Percentiles rank a stretch among this genome's conserved stretches.
phyloP scores from a whole-genome alignment of 1,284 basidiomycete species.

The Tilletia caries region DNA sequence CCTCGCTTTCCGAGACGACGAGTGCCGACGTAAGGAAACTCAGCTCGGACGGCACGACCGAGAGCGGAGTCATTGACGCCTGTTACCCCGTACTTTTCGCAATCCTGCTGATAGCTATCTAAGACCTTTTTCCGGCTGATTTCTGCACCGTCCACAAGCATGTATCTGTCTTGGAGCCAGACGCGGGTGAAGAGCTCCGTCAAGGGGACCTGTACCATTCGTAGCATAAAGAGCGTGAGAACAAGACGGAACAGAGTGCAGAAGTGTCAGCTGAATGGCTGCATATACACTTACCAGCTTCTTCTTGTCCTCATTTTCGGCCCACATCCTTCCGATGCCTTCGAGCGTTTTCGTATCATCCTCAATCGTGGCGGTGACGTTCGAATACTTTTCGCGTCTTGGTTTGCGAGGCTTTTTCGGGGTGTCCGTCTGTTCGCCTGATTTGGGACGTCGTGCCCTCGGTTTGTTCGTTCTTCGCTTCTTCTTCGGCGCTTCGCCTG shows the following conservation, averaged over 20 bases:
- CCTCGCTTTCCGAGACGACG: constrained; percentile 7
- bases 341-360: constrained; percentile 11
- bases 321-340: constrained; percentile 9
- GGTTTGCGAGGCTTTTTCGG: neutral
- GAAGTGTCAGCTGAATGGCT: no score
- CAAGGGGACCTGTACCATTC: neutral
- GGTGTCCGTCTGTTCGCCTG: no score
- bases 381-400: neutral
- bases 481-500: constrained; percentile 1
- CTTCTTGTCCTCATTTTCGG: constrained; percentile 1
- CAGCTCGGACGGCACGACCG: neutral
- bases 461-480: neutral
- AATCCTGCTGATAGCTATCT: neutral
- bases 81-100: neutral
- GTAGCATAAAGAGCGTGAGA: neutral
- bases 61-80: neutral
- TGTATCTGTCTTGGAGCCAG: neutral
- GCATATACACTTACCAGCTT: neutral
- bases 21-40: constrained; percentile 4
- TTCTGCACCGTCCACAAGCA: neutral
- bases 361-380: neutral
- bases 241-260: no score
- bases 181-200: neutral
- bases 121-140: neutral
- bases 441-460: no score